Base-by-base conservation (phyloP, 176 grass and related monocot species). In the Thinopyrum elongatum region DNA sequence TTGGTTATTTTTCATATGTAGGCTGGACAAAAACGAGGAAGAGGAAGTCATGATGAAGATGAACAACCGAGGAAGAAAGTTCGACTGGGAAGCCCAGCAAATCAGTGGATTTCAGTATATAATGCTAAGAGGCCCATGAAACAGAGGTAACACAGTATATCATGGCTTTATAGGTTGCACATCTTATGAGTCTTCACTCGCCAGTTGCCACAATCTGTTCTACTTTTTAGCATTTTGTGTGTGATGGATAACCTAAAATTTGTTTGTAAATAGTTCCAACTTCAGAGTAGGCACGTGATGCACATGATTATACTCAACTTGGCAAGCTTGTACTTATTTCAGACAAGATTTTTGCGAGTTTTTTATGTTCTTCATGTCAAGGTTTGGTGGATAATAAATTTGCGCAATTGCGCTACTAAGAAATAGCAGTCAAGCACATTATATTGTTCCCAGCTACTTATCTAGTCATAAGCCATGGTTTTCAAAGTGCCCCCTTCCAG, bases 21-120 rank as follows among this genome's bases (percentile, higher is more conserved):
- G 95, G 91, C 94, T 93, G 95, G 95, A 68, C 95, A 98, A 85
- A 98, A 98, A 83, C 91, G 95, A 86, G 95, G 90, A 78, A 90
- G 95, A 64, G 91, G 89, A 87, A 92, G 92, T 78, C 83, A 92
- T 84, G 95, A 98, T 88, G 95, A 98, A 90, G 95, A 98, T 78
- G 95, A 95, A 57, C 95, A 98, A 69, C 95, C 95, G 6, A 98
- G 93, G 92, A 98, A 98, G 82, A 98, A 98, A 89, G 86, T 98
- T 82, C 91, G 95, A 82, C 61, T 98, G 33, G 95, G 95, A 91
- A 98, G 93, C 80, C 93, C 95, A 61, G 95, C 93, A 67, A 98
- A 90, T 80, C 95, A 98, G 80, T 98, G 95, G 95, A 92, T 98
- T 81, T 98, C 95, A 58, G 95, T 98, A 80, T 98, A 98, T 85